Base-by-base conservation (phyloP, 202 grass and related monocot genomes). In the Digitaria exilis region DNA sequence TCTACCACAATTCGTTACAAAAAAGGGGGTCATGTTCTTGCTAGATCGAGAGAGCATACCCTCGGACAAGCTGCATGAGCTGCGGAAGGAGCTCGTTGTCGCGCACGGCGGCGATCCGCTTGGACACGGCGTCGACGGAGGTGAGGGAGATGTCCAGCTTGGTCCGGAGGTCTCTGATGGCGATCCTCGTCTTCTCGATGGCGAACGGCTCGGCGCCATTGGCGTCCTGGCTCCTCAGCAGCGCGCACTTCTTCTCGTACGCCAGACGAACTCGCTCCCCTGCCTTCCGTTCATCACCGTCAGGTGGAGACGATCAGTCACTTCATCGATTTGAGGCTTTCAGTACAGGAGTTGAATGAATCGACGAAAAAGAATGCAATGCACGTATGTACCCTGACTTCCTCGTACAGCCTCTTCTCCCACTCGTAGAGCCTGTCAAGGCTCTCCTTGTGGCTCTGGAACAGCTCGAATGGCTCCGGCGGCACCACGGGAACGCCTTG, bases 381-480 rank as follows among this genome's bases (percentile, higher is more conserved):
- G 37, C 37, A 39, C 7, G 0, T 16, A 21, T 49, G 49, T 80
- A 98, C 95, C 87, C 84, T 92, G 79, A 98, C 92, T 87, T 98
- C 95, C 37, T 95, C 87, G 45, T 95, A 93, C 41, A 95, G 74
- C 83, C 84, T 95, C 89, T 95, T 98, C 77, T 95, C 95, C 95
- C 92, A 98, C 41, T 73, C 73, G 82, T 95, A 90, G 59, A 98
- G 87, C 84, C 95, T 83, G 61, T 91, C 85, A 66, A 98, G 84
- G 80, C 90, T 98, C 82, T 94, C 81, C 81, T 95, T 95, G 80
- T 98, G 95, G 81, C 92, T 93, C 80, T 86, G 75, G 87, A 94
- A 93, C 30, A 92, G 51, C 39, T 90, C 55, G 69, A 92, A 91
- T 5, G 90, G 69, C 90, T 93, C 92, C 19, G 90, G 90, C 2